A percentile compares a stretch with the other conserved stretches of the same genome.
Evolutionary conservation across 2,329 filamentous ascomycete genomes (phyloP).

Genomic region (Trichoderma endophyticum): DNA sequence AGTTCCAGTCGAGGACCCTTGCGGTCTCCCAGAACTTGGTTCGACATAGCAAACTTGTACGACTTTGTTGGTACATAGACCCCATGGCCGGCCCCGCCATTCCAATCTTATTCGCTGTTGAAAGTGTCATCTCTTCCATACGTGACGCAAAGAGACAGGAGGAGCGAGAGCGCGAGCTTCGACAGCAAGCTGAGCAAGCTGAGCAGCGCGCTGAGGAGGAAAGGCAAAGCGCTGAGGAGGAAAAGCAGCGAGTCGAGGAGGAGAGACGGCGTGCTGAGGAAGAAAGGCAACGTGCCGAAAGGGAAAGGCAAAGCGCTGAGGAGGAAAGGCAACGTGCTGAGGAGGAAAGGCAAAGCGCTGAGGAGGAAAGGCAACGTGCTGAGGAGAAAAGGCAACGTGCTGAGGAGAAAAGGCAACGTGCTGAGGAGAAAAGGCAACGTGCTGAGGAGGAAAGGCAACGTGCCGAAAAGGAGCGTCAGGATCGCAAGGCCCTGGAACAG

Average conservation of each 20-base stretch:
- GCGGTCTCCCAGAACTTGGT: background rate
- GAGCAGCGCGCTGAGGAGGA: no score
- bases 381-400: background rate
- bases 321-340: background rate
- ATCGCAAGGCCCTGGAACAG: background rate
- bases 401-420: background rate
- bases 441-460: no score
- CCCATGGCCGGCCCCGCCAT: no score
- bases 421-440: no score
- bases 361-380: background rate
- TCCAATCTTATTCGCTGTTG: no score
- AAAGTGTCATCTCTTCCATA: no score
- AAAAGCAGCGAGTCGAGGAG: no score
- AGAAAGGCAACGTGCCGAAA: background rate
- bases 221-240: no score
- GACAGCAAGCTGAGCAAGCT: background rate
- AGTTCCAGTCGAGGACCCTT: background rate
- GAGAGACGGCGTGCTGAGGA: no score
- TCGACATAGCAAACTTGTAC: background rate
- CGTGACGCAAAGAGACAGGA: no score
- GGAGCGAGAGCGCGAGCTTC: background rate
- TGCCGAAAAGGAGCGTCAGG: background rate
- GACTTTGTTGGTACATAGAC: no score
- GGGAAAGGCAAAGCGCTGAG: background rate
- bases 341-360: no score